phyloP scores from a whole-genome alignment of 2,329 filamentous ascomycete genomes.

The Xenoacremonium recifei region DNA sequence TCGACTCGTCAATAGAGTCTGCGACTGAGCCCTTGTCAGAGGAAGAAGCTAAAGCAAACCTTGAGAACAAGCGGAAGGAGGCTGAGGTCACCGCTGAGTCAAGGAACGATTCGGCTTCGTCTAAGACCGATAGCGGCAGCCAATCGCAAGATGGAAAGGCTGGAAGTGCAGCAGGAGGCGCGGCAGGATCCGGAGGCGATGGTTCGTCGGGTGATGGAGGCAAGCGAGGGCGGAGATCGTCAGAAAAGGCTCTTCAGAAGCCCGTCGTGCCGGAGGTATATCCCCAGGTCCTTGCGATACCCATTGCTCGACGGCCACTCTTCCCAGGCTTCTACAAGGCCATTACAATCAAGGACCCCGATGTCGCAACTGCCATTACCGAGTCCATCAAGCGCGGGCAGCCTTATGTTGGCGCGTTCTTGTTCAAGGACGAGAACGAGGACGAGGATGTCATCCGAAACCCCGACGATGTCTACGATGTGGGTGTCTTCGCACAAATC shows the following conservation, averaged over 20 bases:
- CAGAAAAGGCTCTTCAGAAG: conserved; percentile 79
- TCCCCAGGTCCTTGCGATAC: conserved; percentile 95
- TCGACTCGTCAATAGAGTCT: conserved; percentile 44
- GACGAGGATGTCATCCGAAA: conserved; percentile 93
- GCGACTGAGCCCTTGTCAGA: conserved; percentile 48
- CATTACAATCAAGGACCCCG: conserved; percentile 90
- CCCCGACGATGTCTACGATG: conserved; percentile 87
- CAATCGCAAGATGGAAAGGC: conserved; percentile 52
- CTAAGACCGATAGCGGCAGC: conserved; percentile 41
- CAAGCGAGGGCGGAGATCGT: conserved; percentile 68
- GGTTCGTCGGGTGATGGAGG: conserved; percentile 59
- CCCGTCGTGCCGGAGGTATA: conserved; percentile 91
- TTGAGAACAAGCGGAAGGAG: conserved; percentile 44
- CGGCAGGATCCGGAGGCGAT: conserved; percentile 48
- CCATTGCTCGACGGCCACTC: conserved; percentile 87
- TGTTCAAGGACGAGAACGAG: conserved; percentile 94
- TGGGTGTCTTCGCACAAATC: conserved; percentile 96
- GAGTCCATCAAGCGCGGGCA: conserved; percentile 97
- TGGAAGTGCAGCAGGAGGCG: conserved; percentile 55
- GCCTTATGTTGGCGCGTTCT: conserved; percentile 93
- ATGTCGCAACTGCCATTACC: conserved; percentile 87
- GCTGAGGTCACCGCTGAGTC: conserved; percentile 45
- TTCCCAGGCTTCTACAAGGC: conserved; percentile 99
- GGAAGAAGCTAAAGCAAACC: conserved; percentile 52
- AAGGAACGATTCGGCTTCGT: conserved; percentile 42